Conservation (phyloP, 2,329 filamentous ascomycete genomes). For the Thelonectria rubi region DNA sequence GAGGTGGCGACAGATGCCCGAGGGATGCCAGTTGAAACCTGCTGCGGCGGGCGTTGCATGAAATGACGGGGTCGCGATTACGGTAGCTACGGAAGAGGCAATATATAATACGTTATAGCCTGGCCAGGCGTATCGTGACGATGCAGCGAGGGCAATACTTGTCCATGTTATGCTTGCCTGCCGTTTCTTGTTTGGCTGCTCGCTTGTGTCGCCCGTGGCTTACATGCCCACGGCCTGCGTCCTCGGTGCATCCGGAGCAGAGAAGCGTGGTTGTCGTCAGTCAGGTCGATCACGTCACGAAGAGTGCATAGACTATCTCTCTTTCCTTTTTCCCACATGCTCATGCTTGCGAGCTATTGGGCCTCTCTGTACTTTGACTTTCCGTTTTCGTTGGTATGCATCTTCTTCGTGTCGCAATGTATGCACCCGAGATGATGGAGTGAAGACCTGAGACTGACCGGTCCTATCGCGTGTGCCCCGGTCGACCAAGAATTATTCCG, state of each 20-base stretch:
- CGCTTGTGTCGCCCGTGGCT: slow-evolving; percentile 8
- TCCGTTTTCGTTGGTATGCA: background rate
- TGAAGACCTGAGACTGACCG: background rate
- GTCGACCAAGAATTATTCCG: slow-evolving; percentile 13
- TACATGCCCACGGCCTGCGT: background rate
- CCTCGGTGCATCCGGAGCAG: background rate
- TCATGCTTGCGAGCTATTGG: background rate
- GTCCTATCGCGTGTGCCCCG: background rate
- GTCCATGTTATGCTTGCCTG: background rate
- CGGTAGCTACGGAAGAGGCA: slow-evolving; percentile 18
- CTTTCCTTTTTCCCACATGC: background rate
- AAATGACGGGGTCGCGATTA: slow-evolving; percentile 24
- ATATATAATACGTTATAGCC: slow-evolving; percentile 1
- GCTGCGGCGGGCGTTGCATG: slow-evolving; percentile 24
- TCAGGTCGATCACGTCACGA: slow-evolving; percentile 19
- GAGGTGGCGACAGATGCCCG: slow-evolving; percentile 21
- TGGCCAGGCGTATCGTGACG: background rate
- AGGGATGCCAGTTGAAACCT: slow-evolving; percentile 28
- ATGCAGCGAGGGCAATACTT: slow-evolving; percentile 8
- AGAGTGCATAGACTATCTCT: slow-evolving; percentile 4
- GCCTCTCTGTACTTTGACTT: background rate
- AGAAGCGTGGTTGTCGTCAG: background rate
- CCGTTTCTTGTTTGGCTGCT: slow-evolving; percentile 5
- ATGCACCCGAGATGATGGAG: background rate
- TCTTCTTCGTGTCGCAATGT: background rate